These are phyloP conservation scores for Stylonectria norvegica DNA, from an alignment of 2,329 filamentous ascomycete genomes.

Conservation along the genomic window DNA sequence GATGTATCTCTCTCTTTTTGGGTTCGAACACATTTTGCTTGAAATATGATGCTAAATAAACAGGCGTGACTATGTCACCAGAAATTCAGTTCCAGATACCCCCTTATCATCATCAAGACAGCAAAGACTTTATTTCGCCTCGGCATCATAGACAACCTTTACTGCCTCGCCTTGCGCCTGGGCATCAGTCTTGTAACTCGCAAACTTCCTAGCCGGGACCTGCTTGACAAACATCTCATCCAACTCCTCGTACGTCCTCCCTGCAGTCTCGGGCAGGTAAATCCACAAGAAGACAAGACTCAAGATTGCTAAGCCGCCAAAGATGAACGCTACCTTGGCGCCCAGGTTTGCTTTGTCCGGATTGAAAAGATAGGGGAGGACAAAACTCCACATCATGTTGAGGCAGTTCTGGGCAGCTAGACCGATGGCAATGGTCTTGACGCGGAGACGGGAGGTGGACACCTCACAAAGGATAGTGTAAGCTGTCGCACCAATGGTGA, in stretches of 20 bases:
- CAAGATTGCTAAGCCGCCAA: constrained; percentile 12
- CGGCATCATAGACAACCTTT: constrained; percentile 15
- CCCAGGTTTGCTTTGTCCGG: constrained; percentile 15
- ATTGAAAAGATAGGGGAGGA: constrained; percentile 16
- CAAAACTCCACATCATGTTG: constrained; percentile 16
- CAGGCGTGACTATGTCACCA: too few species aligned
- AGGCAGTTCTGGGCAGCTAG: constrained; percentile 10
- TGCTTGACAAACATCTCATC: constrained; percentile 16
- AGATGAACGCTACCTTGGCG: constrained; percentile 15
- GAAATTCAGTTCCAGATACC: too few species aligned
- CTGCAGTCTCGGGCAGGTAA: constrained; percentile 16
- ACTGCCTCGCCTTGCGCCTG: constrained; percentile 14
- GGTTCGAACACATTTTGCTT: too few species aligned
- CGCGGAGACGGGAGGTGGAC: background rate
- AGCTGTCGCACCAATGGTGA: constrained; percentile 1
- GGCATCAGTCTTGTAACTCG: constrained; percentile 12
- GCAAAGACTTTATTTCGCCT: constrained; percentile 13
- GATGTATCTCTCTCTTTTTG: too few species aligned
- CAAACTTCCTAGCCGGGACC: constrained; percentile 10
- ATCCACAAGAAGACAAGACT: constrained; percentile 14
- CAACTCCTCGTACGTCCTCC: constrained; percentile 17
- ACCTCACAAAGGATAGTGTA: constrained; percentile 2
- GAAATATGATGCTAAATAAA: too few species aligned
- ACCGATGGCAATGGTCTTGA: constrained; percentile 8
- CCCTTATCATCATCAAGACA: too few species aligned